A percentile compares a stretch with the other conserved stretches of the same genome.
phyloP scores from a whole-genome alignment of 73 alveolate species.

The Tetrahymena borealis region DNA sequence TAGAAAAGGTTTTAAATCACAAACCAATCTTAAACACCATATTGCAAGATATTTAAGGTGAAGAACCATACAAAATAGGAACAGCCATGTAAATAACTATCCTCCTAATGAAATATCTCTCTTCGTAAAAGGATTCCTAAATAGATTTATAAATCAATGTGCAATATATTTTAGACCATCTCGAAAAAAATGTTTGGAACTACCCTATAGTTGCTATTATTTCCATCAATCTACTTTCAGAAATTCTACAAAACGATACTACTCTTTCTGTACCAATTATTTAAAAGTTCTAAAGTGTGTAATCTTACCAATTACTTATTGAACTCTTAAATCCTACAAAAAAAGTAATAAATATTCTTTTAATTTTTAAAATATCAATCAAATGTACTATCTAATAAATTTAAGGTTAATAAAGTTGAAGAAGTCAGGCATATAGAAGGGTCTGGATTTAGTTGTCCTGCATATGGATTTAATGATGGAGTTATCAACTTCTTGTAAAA shows the following conservation, averaged over 20 bases:
- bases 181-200: slow-evolving; percentile 49
- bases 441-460: slow-evolving; percentile 86
- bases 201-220: slow-evolving; percentile 53
- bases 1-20: slow-evolving; percentile 26
- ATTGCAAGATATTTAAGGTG: slow-evolving; percentile 26
- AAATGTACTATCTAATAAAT: slow-evolving; percentile 4
- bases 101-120: slow-evolving; percentile 40
- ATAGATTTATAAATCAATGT: slow-evolving; percentile 47
- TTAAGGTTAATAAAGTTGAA: slow-evolving; percentile 45
- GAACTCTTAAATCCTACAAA: slow-evolving; percentile 47
- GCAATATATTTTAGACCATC: slow-evolving; percentile 48
- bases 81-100: slow-evolving; percentile 49
- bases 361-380: too few relatives aligned
- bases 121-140: slow-evolving; percentile 34
- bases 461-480: slow-evolving; percentile 79
- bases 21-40: slow-evolving; percentile 14
- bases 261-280: slow-evolving; percentile 19
- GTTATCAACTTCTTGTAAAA: slow-evolving; percentile 69
- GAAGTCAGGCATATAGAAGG: slow-evolving; percentile 92
- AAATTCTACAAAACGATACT: slow-evolving; percentile 58
- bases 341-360: too few relatives aligned
- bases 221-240: slow-evolving; percentile 77
- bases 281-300: slow-evolving; percentile 3
- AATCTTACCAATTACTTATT: slow-evolving; percentile 8
- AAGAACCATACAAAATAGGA: slow-evolving; percentile 53